These are phyloP conservation scores for Metschnikowia sp. DNA, from an alignment of 805 yeast genomes.

Conservation along the genomic window DNA sequence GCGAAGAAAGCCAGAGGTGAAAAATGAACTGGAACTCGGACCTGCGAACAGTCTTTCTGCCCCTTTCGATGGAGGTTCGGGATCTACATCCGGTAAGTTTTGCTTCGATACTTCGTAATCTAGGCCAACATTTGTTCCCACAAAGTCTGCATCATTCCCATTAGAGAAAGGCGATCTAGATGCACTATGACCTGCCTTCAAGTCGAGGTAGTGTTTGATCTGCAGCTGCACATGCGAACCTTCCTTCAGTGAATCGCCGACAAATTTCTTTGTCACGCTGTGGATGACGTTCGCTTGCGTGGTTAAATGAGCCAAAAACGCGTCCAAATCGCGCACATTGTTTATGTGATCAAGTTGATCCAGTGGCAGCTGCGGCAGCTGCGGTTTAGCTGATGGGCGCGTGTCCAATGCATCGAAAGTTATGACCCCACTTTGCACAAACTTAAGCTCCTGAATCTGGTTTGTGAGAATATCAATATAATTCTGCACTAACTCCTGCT, in stretches of 20 bases:
- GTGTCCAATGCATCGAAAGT: constrained; percentile 39
- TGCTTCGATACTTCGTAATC: not conserved
- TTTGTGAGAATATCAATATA: constrained; percentile 41
- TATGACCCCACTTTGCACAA: constrained; percentile 43
- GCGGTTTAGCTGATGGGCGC: constrained; percentile 5
- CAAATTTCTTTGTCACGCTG: constrained; percentile 33
- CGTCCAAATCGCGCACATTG: constrained; percentile 39
- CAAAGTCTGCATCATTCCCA: not conserved
- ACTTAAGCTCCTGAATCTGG: constrained; percentile 41
- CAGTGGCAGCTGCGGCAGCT: constrained; percentile 13
- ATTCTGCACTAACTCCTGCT: constrained; percentile 40
- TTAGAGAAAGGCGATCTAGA: not conserved
- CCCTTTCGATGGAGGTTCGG: not conserved
- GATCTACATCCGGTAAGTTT: not conserved
- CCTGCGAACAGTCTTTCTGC: not conserved
- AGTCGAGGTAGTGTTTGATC: constrained; percentile 21
- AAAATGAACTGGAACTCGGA: constrained; percentile 2
- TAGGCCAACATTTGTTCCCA: too few species aligned
- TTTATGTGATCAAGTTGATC: constrained; percentile 39
- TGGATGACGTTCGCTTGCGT: constrained; percentile 37
- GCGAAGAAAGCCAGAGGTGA: constrained; percentile 18
- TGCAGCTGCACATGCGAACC: constrained; percentile 17
- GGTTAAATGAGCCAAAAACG: constrained; percentile 35
- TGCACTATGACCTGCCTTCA: constrained; percentile 13
- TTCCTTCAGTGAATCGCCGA: constrained; percentile 11